Evolutionary conservation across 1,139 yeast species (phyloP), one percentile per base, ranked within the genome.

Genomic region (Arxiozyma slooffiae): DNA sequence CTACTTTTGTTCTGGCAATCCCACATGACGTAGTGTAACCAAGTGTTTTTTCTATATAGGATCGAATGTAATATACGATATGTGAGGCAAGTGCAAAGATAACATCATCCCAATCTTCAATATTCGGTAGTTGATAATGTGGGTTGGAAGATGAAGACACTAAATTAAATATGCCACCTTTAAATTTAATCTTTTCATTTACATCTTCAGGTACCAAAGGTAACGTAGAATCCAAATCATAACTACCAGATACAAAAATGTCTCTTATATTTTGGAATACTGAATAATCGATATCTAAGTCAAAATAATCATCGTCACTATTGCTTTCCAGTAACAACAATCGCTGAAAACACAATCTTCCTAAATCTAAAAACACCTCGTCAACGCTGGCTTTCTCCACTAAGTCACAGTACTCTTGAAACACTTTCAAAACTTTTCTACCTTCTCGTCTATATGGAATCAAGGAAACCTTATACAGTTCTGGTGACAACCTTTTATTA

Each of bases 301-400:
- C 53, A 17, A 42, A 36, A n/a, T 44, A 46, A 21, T 50, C 21
- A 34, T 48, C 39, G 72, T 54, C 24, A 64, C 61, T 2, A 79
- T 80, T 51, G 17, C 22, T 22, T 67, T 71, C 42, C 34, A 56
- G 57, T 30, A 58, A 52, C 49, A 64, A 50, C 16, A 76, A 61
- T 41, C 59, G 62, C 17, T 62, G 56, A 52, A 72, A 71, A 2
- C 80, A 74, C 34, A 75, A 58, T 34, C 76, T 67, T 0, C 97
- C 96, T 41, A 92, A 67, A 67, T 92, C 97, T 57, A 92, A 60
- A 64, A 85, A 92, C 47, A 92, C 83, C 68, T 92, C 98, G 68
- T 92, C 98, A 17, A 90, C 94, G 67, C 97, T 89, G 0, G 97
- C 97, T 69, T 90, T 90, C 63, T 92, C 96, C 1, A 89, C 87